These are phyloP conservation scores for Microdochium nivale DNA, from an alignment of 2,329 filamentous ascomycete species.

Conservation along the genomic window DNA sequence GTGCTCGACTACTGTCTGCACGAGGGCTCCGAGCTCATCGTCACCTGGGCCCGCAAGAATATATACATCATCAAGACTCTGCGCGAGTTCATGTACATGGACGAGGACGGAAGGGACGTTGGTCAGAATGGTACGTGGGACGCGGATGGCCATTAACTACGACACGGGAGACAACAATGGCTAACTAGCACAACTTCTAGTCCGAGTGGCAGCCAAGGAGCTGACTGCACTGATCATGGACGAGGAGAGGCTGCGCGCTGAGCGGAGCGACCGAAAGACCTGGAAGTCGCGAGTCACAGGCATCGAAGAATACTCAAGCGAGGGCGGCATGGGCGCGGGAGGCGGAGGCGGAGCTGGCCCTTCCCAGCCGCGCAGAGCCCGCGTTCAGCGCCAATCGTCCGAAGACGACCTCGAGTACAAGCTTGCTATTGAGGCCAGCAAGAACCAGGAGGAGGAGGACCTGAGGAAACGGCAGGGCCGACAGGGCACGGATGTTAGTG, in stretches of 20 bases:
- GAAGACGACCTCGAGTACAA: slow-evolving; percentile 88
- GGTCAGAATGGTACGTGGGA: slow-evolving; percentile 80
- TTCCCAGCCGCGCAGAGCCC: slow-evolving; percentile 34
- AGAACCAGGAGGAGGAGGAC: slow-evolving; percentile 90
- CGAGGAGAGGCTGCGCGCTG: slow-evolving; percentile 82
- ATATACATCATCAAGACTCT: slow-evolving; percentile 98
- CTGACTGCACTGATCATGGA: slow-evolving; percentile 86
- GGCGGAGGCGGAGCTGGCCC: slow-evolving; percentile 10
- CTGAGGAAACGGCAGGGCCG: slow-evolving; percentile 60
- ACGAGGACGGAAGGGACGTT: slow-evolving; percentile 91
- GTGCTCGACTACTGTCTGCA: slow-evolving; percentile 97
- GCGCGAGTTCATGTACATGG: slow-evolving; percentile 92
- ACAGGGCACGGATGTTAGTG: slow-evolving; percentile 45
- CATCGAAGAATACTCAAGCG: slow-evolving; percentile 68
- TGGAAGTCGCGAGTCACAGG: slow-evolving; percentile 97
- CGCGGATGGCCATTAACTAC: slow-evolving; percentile 4
- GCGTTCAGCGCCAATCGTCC: slow-evolving; percentile 46
- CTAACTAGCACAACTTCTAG: slow-evolving; percentile 40
- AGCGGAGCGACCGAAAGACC: slow-evolving; percentile 82
- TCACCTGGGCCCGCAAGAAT: slow-evolving; percentile 97
- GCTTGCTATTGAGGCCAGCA: slow-evolving; percentile 89
- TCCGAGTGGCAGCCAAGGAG: slow-evolving; percentile 93
- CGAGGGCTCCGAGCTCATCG: slow-evolving; percentile 91
- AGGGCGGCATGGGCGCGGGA: slow-evolving; percentile 18
- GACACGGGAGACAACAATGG: neutral